Evolutionary conservation across 148 eudicot genomes (phyloP).

Genomic region (Silene latifolia): DNA sequence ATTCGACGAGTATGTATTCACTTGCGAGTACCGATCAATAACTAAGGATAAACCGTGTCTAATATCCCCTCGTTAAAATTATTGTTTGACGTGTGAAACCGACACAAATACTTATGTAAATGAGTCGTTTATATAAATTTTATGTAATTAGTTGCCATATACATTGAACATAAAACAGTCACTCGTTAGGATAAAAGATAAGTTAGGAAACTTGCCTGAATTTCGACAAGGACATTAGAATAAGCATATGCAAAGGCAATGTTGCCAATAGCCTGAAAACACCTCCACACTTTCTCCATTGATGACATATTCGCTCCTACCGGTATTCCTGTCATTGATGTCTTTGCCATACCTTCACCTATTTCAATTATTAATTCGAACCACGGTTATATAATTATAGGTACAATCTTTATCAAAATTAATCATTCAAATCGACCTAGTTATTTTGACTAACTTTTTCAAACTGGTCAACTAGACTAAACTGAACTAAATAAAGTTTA

Average conservation of each 20-base stretch:
- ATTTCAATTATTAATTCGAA: not conserved
- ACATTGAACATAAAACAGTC: too few relatives aligned
- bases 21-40: not conserved
- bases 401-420: not conserved
- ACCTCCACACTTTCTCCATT: conserved; percentile 69
- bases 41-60: not conserved
- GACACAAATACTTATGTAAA: too few relatives aligned
- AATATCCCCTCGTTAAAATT: not conserved
- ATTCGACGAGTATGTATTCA: too few relatives aligned
- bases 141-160: too few relatives aligned
- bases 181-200: too few relatives aligned
- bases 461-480: not conserved
- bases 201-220: conserved; percentile 50
- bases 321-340: conserved; percentile 61
- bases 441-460: not conserved
- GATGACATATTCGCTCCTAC: conserved; percentile 70
- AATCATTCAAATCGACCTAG: not conserved
- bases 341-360: conserved; percentile 46
- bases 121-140: too few relatives aligned
- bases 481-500: too few relatives aligned
- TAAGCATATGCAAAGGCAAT: conserved; percentile 91
- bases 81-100: too few relatives aligned
- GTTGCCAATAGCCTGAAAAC: conserved; percentile 83
- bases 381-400: not conserved
- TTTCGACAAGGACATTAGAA: conserved; percentile 79